Evolutionary conservation across 2,329 filamentous ascomycete species (phyloP), one percentile per base, ranked within the genome.

Genomic region (Monosporascus sp.): DNA sequence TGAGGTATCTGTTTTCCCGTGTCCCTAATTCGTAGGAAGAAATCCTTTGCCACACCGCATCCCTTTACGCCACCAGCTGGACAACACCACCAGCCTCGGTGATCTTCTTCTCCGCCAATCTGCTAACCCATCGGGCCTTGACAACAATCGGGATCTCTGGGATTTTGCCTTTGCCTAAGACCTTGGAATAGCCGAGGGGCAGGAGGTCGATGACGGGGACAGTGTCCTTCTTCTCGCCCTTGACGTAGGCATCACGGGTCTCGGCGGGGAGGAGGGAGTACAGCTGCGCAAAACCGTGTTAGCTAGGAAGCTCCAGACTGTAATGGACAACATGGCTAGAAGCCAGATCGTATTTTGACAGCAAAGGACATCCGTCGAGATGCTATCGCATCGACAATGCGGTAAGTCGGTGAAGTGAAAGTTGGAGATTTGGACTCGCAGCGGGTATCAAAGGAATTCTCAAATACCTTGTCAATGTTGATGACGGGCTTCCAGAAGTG

Each of bases 401-500:
- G 8, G 9, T 6, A 31, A 11, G 9, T 31, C 9, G 27, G 27
- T 4, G 20, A 19, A 19, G 17, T 8, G 19, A 20, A 37, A 20
- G 49, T 43, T 48, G 19, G 49, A 54, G 26, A 7, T 27, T 27
- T 8, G 26, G 26, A 54, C 44, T 27, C 24, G 43, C 7, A 40
- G 47, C 52, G 49, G 49, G 50, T n/a, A 11, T 52, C 46, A 49
- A 55, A 52, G n/a, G 44, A 62, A 48, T 2, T 26, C 53, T 72
- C 78, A 70, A 78, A 93, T n/a, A n/a, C 89, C 89, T 97, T 99
- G 80, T 97, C 94, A 69, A 99, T 82, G 85, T 99, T 99, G 87
- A 99, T 88, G 68, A 91, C 85, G 65, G 94, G 94, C 83, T 96
- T 97, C 94, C 93, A 99, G 85, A 93, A 91, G 74, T 95, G 88